Percentiles rank a stretch among this genome's conserved stretches.
Evolutionary conservation across 2,329 filamentous ascomycete genomes (phyloP).

Genomic region (Rhynchosporium agropyri): DNA sequence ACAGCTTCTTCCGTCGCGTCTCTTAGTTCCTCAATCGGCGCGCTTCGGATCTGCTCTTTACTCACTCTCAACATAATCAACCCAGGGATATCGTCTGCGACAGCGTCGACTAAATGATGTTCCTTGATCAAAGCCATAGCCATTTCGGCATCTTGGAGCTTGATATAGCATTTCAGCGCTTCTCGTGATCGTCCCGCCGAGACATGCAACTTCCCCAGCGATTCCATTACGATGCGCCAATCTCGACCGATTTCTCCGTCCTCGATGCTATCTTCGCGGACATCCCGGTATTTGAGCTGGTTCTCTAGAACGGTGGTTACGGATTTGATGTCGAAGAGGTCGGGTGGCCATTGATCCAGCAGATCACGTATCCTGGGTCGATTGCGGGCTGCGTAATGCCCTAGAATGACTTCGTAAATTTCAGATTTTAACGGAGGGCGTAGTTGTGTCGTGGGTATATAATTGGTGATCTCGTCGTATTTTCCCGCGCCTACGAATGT

Average conservation of each 20-base stretch:
- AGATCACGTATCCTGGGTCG: slow-evolving; percentile 75
- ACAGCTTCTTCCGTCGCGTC: slow-evolving; percentile 82
- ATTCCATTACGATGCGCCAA: slow-evolving; percentile 87
- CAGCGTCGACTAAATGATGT: slow-evolving; percentile 84
- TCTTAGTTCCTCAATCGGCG: slow-evolving; percentile 72
- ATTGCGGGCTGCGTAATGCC: slow-evolving; percentile 83
- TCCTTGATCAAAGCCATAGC: slow-evolving; percentile 85
- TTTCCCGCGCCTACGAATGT: slow-evolving; percentile 83
- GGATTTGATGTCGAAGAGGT: slow-evolving; percentile 78
- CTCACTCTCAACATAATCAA: slow-evolving; percentile 88
- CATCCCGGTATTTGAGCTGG: slow-evolving; percentile 75
- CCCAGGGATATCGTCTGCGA: slow-evolving; percentile 85
- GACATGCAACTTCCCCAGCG: slow-evolving; percentile 81
- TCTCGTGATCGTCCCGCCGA: slow-evolving; percentile 80
- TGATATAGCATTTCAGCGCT: slow-evolving; percentile 86
- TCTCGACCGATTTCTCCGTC: slow-evolving; percentile 73
- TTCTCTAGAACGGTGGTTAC: slow-evolving; percentile 80
- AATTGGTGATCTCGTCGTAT: slow-evolving; percentile 86
- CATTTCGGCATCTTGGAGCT: slow-evolving; percentile 86
- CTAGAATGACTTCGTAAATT: slow-evolving; percentile 87
- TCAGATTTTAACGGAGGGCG: slow-evolving; percentile 76
- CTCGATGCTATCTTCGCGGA: slow-evolving; percentile 75
- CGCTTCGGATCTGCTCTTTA: slow-evolving; percentile 65
- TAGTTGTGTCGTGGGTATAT: slow-evolving; percentile 78
- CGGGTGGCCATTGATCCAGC: slow-evolving; percentile 80